A percentile compares a stretch with the other conserved stretches of the same genome.
Evolutionary conservation across 2,329 filamentous ascomycete genomes (phyloP).

Genomic region (Fusarium euwallaceae): DNA sequence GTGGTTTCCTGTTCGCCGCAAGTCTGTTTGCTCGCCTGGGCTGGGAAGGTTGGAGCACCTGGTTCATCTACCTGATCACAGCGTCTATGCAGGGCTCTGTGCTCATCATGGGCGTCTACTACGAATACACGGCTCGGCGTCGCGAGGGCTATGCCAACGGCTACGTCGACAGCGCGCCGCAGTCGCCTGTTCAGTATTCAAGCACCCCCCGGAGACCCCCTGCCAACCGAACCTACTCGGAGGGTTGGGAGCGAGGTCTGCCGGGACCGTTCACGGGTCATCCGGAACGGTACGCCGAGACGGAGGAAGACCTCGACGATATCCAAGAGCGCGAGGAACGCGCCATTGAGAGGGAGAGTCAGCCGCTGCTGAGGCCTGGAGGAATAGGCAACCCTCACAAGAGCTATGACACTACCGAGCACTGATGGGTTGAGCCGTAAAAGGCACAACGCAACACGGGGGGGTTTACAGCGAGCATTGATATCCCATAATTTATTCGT

Average conservation of each 20-base stretch:
- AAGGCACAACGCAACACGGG: neutral
- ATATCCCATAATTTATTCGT: constrained; percentile 33
- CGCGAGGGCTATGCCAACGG: constrained; percentile 42
- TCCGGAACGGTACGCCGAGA: constrained; percentile 65
- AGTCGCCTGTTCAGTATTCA: constrained; percentile 47
- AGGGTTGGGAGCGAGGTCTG: constrained; percentile 64
- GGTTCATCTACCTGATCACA: constrained; percentile 91
- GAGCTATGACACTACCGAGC: constrained; percentile 53
- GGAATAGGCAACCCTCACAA: constrained; percentile 62
- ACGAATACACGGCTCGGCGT: constrained; percentile 67
- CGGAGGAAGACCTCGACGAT: constrained; percentile 64
- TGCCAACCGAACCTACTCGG: constrained; percentile 60
- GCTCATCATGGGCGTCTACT: constrained; percentile 84
- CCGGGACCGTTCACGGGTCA: constrained; percentile 66
- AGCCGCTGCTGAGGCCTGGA: constrained; percentile 64
- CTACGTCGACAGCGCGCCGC: constrained; percentile 43
- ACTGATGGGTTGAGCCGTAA: constrained; percentile 8
- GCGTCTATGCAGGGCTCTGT: constrained; percentile 87
- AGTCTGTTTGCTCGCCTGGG: constrained; percentile 87
- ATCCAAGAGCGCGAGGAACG: constrained; percentile 65
- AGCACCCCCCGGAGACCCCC: constrained; percentile 51
- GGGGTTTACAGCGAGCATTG: constrained; percentile 39
- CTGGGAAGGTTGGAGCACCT: constrained; percentile 90
- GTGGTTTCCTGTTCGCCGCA: constrained; percentile 88
- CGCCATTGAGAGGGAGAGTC: constrained; percentile 63